phyloP scores from a whole-genome alignment of 1,284 basidiomycete genomes.

The Sporisorium graminicola region DNA sequence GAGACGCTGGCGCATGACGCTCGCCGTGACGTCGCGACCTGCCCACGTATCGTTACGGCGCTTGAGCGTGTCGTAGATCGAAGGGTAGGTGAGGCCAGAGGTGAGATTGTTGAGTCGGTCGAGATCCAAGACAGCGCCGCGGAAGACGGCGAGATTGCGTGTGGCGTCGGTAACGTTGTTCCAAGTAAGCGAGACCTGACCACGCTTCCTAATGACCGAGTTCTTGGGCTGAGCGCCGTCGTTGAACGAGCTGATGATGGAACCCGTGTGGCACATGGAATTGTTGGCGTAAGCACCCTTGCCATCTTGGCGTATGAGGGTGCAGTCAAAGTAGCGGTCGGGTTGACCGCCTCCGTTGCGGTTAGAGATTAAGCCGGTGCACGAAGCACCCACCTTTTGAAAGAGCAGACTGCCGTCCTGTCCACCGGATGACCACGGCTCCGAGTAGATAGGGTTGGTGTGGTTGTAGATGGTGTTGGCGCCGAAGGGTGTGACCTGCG shows the following conservation, averaged over 20 bases:
- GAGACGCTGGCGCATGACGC: conserved; percentile 78
- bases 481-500: conserved; percentile 54
- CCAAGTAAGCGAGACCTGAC: conserved; percentile 95
- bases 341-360: conserved; percentile 62
- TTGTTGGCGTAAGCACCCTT: conserved; percentile 69
- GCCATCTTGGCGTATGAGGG: conserved; percentile 82
- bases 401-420: conserved; percentile 94
- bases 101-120: conserved; percentile 86
- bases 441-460: conserved; percentile 84
- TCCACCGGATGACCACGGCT: conserved; percentile 81
- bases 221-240: conserved; percentile 35
- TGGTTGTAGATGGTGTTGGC: conserved; percentile 78
- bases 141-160: conserved; percentile 89
- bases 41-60: conserved; percentile 79
- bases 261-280: conserved; percentile 55
- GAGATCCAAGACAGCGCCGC: conserved; percentile 91
- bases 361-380: conserved; percentile 79
- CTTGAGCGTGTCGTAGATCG: conserved; percentile 84
- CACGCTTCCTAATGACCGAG: conserved; percentile 72
- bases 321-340: conserved; percentile 95
- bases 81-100: conserved; percentile 80
- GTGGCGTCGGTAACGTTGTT: conserved; percentile 78
- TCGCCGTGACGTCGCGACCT: conserved; percentile 86
- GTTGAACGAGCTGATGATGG: conserved; percentile 47
- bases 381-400: conserved; percentile 88